These are phyloP conservation scores for Hortaea werneckii DNA, from an alignment of 2,329 filamentous ascomycete species.

Conservation along the genomic window DNA sequence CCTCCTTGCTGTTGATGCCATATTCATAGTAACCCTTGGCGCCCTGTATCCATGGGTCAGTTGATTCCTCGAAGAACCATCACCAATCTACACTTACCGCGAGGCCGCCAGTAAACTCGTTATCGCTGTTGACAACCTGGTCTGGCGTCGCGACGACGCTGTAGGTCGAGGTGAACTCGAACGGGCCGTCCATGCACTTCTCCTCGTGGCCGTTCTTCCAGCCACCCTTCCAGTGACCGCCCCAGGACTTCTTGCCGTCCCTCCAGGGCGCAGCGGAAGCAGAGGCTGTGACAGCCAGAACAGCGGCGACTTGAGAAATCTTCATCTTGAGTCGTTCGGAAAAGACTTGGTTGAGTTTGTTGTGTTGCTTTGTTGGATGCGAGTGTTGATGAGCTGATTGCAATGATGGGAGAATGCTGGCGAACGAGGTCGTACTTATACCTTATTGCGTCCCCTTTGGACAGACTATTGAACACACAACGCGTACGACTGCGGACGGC, in stretches of 20 bases:
- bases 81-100: conserved; percentile 3
- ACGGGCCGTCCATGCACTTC: conserved; percentile 5
- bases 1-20: conserved; percentile 40
- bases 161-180: conserved; percentile 41
- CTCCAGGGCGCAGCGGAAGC: not conserved
- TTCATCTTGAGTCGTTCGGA: not conserved
- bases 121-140: conserved; percentile 39
- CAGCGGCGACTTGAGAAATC: not conserved
- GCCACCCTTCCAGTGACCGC: not conserved
- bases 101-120: conserved; percentile 19
- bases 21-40: conserved; percentile 42
- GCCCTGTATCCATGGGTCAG: conserved; percentile 33
- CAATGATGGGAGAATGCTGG: too few relatives aligned
- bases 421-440: too few relatives aligned
- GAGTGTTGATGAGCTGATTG: too few relatives aligned
- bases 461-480: too few relatives aligned
- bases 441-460: too few relatives aligned
- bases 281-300: not conserved
- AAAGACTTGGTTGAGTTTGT: too few relatives aligned
- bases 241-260: not conserved
- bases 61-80: not conserved
- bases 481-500: too few relatives aligned
- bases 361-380: too few relatives aligned
- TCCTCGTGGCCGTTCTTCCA: conserved; percentile 3
- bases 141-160: conserved; percentile 39